These are phyloP conservation scores for Jatropha podagrica DNA, from an alignment of 441 rosid species.

Conservation along the genomic window DNA sequence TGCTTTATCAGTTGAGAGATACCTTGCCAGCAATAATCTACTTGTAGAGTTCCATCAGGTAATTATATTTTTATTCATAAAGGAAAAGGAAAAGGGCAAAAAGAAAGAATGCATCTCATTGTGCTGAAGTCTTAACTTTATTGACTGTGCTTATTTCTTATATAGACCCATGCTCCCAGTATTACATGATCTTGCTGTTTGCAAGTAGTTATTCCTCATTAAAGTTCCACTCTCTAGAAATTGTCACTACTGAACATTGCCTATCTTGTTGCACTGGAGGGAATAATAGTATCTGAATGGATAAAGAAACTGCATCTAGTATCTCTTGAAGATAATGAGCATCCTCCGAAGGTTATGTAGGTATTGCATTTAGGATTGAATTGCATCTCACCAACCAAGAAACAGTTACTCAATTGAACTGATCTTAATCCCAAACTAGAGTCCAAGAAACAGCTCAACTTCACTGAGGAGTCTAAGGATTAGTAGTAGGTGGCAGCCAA, in stretches of 20 bases:
- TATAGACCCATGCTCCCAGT: background rate
- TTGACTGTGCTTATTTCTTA: background rate
- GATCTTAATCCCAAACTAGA: background rate
- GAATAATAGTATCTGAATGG: background rate
- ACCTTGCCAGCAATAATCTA: conserved; percentile 79
- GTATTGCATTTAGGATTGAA: background rate
- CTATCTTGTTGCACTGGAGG: background rate
- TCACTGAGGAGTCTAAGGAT: background rate
- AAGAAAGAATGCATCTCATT: background rate
- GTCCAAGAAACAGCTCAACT: background rate
- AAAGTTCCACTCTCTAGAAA: background rate
- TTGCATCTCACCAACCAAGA: background rate
- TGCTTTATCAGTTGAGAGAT: conserved; percentile 95
- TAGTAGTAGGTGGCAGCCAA: no score
- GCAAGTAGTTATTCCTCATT: background rate
- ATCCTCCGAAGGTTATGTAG: background rate
- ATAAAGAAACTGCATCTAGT: background rate
- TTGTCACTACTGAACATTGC: background rate
- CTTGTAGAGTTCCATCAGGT: conserved; percentile 98
- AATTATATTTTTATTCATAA: conserved; percentile 8
- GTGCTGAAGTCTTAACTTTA: background rate
- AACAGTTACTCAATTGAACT: background rate
- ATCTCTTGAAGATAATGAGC: background rate
- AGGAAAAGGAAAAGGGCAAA: background rate
- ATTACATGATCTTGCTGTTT: background rate